These are phyloP conservation scores for Podila epigama DNA, from an alignment of 192 early-diverging fungal species.

Conservation along the genomic window DNA sequence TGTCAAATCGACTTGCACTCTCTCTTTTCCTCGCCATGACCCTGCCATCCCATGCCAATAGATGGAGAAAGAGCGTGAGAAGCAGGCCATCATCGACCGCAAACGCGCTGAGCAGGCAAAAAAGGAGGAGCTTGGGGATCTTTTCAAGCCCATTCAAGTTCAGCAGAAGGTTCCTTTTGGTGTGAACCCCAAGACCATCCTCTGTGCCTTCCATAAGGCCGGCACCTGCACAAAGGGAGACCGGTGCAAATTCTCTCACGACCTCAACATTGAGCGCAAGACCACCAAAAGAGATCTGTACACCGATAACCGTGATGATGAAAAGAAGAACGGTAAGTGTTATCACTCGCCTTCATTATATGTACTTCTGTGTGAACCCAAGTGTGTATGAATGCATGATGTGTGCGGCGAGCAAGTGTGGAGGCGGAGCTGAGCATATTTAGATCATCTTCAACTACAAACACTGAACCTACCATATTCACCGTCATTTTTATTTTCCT, in stretches of 20 bases:
- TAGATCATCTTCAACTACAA: not conserved
- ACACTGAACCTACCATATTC: not conserved
- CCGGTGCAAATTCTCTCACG: conserved; percentile 99
- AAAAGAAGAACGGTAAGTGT: conserved; percentile 60
- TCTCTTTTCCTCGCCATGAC: not conserved
- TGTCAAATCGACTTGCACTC: not conserved
- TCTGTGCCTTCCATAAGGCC: conserved; percentile 93
- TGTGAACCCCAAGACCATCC: conserved; percentile 93
- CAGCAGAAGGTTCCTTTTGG: conserved; percentile 98
- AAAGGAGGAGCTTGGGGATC: conserved; percentile 87
- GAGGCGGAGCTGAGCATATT: not conserved
- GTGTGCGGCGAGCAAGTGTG: not conserved
- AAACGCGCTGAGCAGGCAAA: conserved; percentile 86
- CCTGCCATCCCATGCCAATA: no score
- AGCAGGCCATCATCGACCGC: conserved; percentile 63
- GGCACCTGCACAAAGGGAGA: conserved; percentile 90
- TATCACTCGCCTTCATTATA: no score
- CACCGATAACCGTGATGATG: conserved; percentile 79
- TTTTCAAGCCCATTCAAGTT: conserved; percentile 89
- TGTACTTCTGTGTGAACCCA: no score
- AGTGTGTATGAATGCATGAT: no score
- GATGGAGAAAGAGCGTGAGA: conserved; percentile 72
- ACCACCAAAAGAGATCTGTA: conserved; percentile 92
- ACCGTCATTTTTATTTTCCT: not conserved
- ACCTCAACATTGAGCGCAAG: conserved; percentile 90